phyloP scores from a whole-genome alignment of 192 early-diverging fungal species.

The Rhizophagus sp. region DNA sequence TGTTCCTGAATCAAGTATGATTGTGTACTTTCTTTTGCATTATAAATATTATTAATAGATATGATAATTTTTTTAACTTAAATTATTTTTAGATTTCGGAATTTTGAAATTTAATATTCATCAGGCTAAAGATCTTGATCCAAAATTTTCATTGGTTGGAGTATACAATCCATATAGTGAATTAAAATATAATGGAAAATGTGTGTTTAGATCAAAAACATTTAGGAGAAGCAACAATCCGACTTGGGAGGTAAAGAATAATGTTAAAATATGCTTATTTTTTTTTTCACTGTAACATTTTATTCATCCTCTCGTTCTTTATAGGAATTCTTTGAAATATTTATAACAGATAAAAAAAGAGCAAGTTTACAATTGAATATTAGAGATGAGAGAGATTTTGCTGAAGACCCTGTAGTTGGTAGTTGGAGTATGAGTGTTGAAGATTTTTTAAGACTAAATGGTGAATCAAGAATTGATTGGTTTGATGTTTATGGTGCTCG shows the following conservation, averaged over 20 bases:
- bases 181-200: conserved; percentile 55
- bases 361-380: conserved; percentile 60
- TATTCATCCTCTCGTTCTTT: background rate
- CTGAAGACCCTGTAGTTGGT: conserved; percentile 18
- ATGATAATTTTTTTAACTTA: conserved; percentile 3
- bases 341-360: conserved; percentile 65
- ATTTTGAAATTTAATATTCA: conserved; percentile 67
- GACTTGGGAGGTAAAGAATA: conserved; percentile 23
- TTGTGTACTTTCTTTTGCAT: too few species aligned
- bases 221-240: conserved; percentile 66
- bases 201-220: conserved; percentile 57
- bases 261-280: background rate
- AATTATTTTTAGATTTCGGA: conserved; percentile 55
- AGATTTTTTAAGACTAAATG: conserved; percentile 24
- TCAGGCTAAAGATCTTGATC: conserved; percentile 67
- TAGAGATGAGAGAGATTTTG: conserved; percentile 47
- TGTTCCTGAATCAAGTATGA: conserved; percentile 51
- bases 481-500: conserved; percentile 31
- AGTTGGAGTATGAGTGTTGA: background rate
- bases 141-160: conserved; percentile 41
- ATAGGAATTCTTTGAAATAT: conserved; percentile 61
- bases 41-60: too few species aligned
- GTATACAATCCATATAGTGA: conserved; percentile 52
- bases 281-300: background rate
- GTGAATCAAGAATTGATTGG: conserved; percentile 32